A percentile compares a stretch with the other conserved stretches of the same genome.
phyloP scores from a whole-genome alignment of 2,329 filamentous ascomycete species.

The Botrytis galanthina region DNA sequence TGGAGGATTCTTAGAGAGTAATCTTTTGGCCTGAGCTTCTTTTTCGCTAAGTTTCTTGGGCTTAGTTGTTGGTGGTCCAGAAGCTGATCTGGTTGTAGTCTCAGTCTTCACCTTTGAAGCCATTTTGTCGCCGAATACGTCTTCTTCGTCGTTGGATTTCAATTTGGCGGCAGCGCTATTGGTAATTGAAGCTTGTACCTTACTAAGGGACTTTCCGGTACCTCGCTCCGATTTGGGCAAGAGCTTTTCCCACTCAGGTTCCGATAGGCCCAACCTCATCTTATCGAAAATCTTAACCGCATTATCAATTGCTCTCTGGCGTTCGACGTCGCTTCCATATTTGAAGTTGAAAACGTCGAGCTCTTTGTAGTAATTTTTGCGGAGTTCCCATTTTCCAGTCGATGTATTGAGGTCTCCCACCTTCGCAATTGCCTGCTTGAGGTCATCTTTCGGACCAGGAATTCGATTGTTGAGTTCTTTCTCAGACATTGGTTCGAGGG shows the following conservation, averaged over 20 bases:
- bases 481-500: slow-evolving; percentile 51
- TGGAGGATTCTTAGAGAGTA: slow-evolving; percentile 44
- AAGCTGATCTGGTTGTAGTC: slow-evolving; percentile 50
- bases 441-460: slow-evolving; percentile 50
- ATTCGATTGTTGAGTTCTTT: slow-evolving; percentile 53
- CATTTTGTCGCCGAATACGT: slow-evolving; percentile 37
- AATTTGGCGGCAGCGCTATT: slow-evolving; percentile 51
- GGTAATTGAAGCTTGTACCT: slow-evolving; percentile 57
- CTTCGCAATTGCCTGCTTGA: slow-evolving; percentile 55
- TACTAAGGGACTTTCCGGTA: slow-evolving; percentile 60
- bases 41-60: slow-evolving; percentile 56
- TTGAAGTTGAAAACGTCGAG: slow-evolving; percentile 62
- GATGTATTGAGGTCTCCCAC: slow-evolving; percentile 49
- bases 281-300: slow-evolving; percentile 60
- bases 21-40: slow-evolving; percentile 56
- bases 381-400: slow-evolving; percentile 53
- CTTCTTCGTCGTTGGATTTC: slow-evolving; percentile 50
- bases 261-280: slow-evolving; percentile 53
- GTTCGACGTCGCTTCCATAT: slow-evolving; percentile 53
- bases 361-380: slow-evolving; percentile 60
- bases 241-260: slow-evolving; percentile 61
- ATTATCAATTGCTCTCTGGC: slow-evolving; percentile 60
- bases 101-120: slow-evolving; percentile 41
- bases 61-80: slow-evolving; percentile 51
- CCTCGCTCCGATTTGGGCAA: slow-evolving; percentile 57